phyloP scores from a whole-genome alignment of 139 green algal species.

The Micromonas pusilla region DNA sequence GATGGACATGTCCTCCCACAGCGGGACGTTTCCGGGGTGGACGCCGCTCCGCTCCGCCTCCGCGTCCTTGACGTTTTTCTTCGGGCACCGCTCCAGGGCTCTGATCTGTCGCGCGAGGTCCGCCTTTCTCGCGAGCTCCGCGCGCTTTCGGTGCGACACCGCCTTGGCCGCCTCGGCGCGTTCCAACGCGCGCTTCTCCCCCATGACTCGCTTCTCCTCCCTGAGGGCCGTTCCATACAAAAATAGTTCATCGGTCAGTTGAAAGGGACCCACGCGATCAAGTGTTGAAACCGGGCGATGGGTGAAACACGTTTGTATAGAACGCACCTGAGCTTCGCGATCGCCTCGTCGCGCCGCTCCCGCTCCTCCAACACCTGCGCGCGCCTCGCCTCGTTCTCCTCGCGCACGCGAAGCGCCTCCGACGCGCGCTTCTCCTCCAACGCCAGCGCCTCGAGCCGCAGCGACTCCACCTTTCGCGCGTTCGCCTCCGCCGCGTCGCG shows the following conservation, averaged over 20 bases:
- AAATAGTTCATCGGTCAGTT: no score
- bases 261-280: no score
- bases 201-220: conserved; percentile 36
- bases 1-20: conserved; percentile 56
- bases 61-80: neutral
- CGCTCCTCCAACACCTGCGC: conserved; percentile 41
- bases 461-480: neutral
- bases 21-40: conserved; percentile 23
- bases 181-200: conserved; percentile 48
- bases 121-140: conserved; percentile 24
- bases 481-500: neutral
- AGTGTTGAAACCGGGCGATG: no score
- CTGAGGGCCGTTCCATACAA: conserved; percentile 34
- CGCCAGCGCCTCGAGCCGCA: neutral
- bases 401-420: neutral
- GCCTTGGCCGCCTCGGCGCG: conserved; percentile 31
- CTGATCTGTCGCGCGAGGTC: conserved; percentile 62
- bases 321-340: conserved; percentile 42
- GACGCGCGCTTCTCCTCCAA: neutral
- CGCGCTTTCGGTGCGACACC: neutral
- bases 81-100: conserved; percentile 48
- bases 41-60: neutral
- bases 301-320: conserved; percentile 31
- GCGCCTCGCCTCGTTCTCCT: conserved; percentile 29
- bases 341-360: conserved; percentile 38